Base-by-base conservation (phyloP, 2,329 filamentous ascomycete species). In the Aspergillus clavatus region DNA sequence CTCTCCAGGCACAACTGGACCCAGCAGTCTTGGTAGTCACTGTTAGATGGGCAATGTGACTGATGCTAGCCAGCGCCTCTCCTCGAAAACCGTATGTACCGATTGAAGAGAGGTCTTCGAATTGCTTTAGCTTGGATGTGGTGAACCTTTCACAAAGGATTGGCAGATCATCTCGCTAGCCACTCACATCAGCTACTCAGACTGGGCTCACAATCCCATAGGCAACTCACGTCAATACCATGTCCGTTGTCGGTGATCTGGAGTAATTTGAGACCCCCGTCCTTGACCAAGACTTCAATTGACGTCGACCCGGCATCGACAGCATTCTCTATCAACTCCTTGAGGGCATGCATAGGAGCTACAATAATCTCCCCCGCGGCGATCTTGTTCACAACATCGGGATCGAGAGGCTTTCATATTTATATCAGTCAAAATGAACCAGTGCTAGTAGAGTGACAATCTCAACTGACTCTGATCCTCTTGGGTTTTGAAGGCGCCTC, bases 281-380 rank as follows among this genome's bases (percentile, higher is more conserved):
- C 93, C 67, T 95, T 97, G 58, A 95, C 86, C 3, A 96, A 66
- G 14, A 98, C 84, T 62, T 98, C 93, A 37, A 98, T 73, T 2
- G 85, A 82, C 0, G 93, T 97, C 3, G 93, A 87, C 4, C 93
- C 91, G n/a, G 94, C 93, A 70, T 98, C 94, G 12, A 98, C 89
- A 3, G 93, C 86, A 59, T 98, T 98, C 66, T 98, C 93, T 10
- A 98, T 89, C 40, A 98, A 74, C 66, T 98, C 93, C 69, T 98
- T 98, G 46, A 98, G 70, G 3, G 94, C 93, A 67, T 98, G 89
- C 22, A 96, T 89, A 0, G 93, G 94, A 2, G 93, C 91, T 39
- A 98, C 89, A 49, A 98, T 98, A 59, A 98, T 98, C 68, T 98
- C 93, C 16, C 93, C 93, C 0, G 93, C 93, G 1, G 93, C 93